Evolutionary conservation across 192 early-diverging fungal species (phyloP).

Genomic region (Rhizophagus clarus): DNA sequence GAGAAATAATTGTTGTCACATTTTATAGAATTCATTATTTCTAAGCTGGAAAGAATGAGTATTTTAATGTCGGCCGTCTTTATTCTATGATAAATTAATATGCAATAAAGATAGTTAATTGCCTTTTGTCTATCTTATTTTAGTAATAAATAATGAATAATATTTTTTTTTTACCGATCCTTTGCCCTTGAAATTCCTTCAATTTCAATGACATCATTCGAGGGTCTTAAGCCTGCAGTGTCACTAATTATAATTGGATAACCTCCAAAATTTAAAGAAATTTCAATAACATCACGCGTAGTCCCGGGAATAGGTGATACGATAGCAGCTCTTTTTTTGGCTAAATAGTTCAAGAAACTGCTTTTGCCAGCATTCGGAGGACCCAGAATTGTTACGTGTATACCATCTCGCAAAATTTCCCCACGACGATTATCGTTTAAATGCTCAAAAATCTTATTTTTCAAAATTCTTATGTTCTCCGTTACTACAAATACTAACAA

Average conservation of each 20-base stretch:
- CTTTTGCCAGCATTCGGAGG: constrained; percentile 83
- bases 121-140: background rate
- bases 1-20: background rate
- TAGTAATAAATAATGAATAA: constrained; percentile 9
- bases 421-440: constrained; percentile 65
- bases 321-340: constrained; percentile 73
- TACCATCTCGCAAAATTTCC: constrained; percentile 74
- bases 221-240: constrained; percentile 67
- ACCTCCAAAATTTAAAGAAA: constrained; percentile 70
- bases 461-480: constrained; percentile 5
- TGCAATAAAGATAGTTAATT: background rate
- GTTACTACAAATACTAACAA: constrained; percentile 21
- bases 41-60: constrained; percentile 54
- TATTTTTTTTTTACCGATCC: constrained; percentile 36
- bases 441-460: constrained; percentile 46
- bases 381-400: constrained; percentile 69
- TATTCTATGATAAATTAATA: constrained; percentile 34
- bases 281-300: constrained; percentile 76
- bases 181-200: constrained; percentile 69
- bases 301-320: constrained; percentile 76
- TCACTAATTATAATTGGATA: constrained; percentile 78
- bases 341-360: constrained; percentile 68
- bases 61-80: constrained; percentile 66
- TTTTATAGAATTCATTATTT: constrained; percentile 23
- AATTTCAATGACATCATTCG: constrained; percentile 63